Base-by-base conservation (phyloP, 75 land plant species). In the Larix kaempferi region DNA sequence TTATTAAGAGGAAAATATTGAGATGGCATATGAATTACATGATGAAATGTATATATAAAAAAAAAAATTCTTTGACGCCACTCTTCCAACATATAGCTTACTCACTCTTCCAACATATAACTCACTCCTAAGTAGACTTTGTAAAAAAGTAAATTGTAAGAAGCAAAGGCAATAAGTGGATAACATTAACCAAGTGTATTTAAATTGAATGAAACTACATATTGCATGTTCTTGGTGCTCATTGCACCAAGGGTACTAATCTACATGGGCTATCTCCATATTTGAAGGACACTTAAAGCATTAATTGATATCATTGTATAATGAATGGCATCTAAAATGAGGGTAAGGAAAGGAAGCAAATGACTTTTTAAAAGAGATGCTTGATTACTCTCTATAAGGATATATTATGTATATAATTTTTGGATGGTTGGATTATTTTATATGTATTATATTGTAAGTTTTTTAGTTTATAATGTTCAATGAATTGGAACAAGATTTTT, bases 41-140 rank as follows among this genome's bases (percentile, higher is more conserved):
- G 76, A 86, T 55, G 74, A 78, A 41, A 91, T 95, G 98, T 23
- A 57, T n/a, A n/a, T n/a, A n/a, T n/a, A n/a, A n/a, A n/a, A n/a
- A n/a, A 66, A 57, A 76, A 78, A 52, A 82, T 74, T 41, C 78
- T 85, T 57, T 23, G 61, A 33, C 89, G n/a, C n/a, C n/a, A n/a
- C n/a, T n/a, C n/a, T n/a, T n/a, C n/a, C n/a, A n/a, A n/a, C n/a
- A n/a, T n/a, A n/a, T n/a, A n/a, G n/a, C n/a, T n/a, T n/a, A n/a
- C n/a, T 89, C 14, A 89, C 69, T 72, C 80, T 60, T 86, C 82
- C 22, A 82, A 87, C 93, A 13, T 89, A 86, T 77, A 86, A 91
- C 71, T 49, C 89, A 63, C 84, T 95, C 16, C 85, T 92, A 6
- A 81, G 92, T 77, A 86, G 87, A 2, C 85, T 90, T 57, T 87